Conservation (phyloP, 202 grass and related monocot species). For the Zizania palustris region DNA sequence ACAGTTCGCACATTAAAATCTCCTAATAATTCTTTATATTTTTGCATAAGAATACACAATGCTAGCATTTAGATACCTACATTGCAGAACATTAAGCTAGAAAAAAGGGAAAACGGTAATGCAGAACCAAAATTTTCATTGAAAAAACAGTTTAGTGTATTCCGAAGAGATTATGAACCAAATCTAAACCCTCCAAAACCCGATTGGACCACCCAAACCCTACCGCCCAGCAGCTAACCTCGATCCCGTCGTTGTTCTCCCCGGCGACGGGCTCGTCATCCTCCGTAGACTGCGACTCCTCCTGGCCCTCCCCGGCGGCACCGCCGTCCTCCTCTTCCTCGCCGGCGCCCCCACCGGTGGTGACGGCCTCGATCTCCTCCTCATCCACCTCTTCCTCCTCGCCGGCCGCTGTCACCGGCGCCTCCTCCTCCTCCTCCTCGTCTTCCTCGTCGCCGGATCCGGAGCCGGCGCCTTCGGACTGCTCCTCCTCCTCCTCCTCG, state of each 20-base stretch:
- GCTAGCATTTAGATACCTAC: not conserved
- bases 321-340: conserved; percentile 56
- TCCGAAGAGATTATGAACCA: not conserved
- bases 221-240: conserved; percentile 33
- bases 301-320: conserved; percentile 39
- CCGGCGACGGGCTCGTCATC: conserved; percentile 54
- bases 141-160: not conserved
- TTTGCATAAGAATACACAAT: not conserved
- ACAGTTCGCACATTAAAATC: not conserved
- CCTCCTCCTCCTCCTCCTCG: conserved; percentile 55
- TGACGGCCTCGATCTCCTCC: conserved; percentile 90
- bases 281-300: conserved; percentile 66
- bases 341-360: conserved; percentile 50
- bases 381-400: conserved; percentile 70
- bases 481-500: conserved; percentile 64
- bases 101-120: not conserved
- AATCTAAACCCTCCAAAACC: not conserved
- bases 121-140: conserved; percentile 12
- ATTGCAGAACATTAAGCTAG: not conserved
- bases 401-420: conserved; percentile 22
- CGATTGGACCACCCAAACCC: conserved; percentile 26
- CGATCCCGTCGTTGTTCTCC: conserved; percentile 21
- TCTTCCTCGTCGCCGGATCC: conserved; percentile 43
- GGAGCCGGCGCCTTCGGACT: conserved; percentile 49
- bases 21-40: not conserved